Base-by-base conservation (phyloP, 805 yeast species). In the Kluyveromyces dobzhanskii region DNA sequence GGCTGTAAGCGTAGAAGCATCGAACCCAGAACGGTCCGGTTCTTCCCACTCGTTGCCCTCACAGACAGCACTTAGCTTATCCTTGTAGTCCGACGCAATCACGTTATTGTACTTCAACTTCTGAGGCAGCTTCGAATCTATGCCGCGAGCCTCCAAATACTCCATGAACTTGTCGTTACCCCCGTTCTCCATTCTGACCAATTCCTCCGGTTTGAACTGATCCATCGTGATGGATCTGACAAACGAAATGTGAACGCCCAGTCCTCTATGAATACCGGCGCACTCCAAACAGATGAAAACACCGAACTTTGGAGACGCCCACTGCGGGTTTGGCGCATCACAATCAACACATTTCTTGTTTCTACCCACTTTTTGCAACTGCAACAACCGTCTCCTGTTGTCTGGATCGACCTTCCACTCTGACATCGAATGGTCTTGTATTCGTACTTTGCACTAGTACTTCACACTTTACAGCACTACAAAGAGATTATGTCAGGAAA, bases 281-380 rank as follows among this genome's bases (percentile, higher is more conserved):
- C 98, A 92, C 59, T 92, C 99, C 30, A 92, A 73, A 63, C 98
- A 92, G 56, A 92, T 90, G 64, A 88, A 92, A 44, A 92, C 84
- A 44, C 98, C 98, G 64, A 90, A 87, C 62, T 92, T 92, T 27
- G 97, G 97, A 11, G 96, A 86, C 2, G 97, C 97, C 98, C 98
- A 92, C 62, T 92, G 98, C 8, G 98, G 98, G 59, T 88, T 90
- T 43, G 95, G 95, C 1, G 97, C 94, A 28, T 68, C 71, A 64
- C 98, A 92, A 61, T 92, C 98, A 61, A 86, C 82, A 64, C 98
- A 92, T 60, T 76, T 80, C 66, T 82, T 86, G 68, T 87, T 86
- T 11, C 69, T 80, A 19, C 90, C 94, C 34, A 69, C 68, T 57
- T 86, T 86, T 56, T 90, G 97, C 44, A 90, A 65, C 31, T 78